phyloP scores from a whole-genome alignment of 2,329 filamentous ascomycete species.

The Knufia fluminis region DNA sequence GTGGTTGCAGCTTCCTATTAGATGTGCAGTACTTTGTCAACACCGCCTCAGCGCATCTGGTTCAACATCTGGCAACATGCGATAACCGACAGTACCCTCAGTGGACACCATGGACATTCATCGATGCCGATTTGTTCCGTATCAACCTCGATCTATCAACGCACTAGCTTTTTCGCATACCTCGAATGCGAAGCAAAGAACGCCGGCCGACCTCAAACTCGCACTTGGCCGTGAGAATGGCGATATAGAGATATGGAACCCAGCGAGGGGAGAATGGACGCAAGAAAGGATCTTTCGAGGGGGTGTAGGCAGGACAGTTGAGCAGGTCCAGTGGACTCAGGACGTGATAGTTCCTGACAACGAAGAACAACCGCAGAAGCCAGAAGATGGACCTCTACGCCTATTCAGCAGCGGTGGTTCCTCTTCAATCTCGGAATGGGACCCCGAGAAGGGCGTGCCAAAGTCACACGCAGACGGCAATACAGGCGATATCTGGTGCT shows the following conservation, averaged over 20 bases:
- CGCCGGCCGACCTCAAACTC: constrained; percentile 56
- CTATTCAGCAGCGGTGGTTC: constrained; percentile 97
- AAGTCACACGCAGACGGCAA: constrained; percentile 80
- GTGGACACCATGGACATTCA: constrained; percentile 73
- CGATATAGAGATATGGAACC: constrained; percentile 97
- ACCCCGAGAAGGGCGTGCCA: constrained; percentile 68
- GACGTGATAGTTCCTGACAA: constrained; percentile 59
- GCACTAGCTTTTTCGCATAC: constrained; percentile 87
- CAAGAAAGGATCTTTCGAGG: constrained; percentile 82
- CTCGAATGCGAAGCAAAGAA: constrained; percentile 41
- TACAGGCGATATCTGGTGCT: constrained; percentile 94
- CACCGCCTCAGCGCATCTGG: neutral
- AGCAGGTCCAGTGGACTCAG: constrained; percentile 84
- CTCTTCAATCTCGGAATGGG: constrained; percentile 88
- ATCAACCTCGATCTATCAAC: constrained; percentile 85
- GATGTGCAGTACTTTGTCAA: neutral
- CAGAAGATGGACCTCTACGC: constrained; percentile 59
- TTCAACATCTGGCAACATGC: neutral
- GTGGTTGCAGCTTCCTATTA: neutral
- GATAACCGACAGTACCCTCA: neutral
- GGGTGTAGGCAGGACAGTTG: constrained; percentile 75
- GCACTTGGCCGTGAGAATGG: constrained; percentile 89
- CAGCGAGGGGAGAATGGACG: constrained; percentile 63
- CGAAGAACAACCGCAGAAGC: constrained; percentile 37
- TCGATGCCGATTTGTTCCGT: constrained; percentile 91